These are phyloP conservation scores for Lotus japonicus DNA, from an alignment of 306 rosid species.

Conservation along the genomic window DNA sequence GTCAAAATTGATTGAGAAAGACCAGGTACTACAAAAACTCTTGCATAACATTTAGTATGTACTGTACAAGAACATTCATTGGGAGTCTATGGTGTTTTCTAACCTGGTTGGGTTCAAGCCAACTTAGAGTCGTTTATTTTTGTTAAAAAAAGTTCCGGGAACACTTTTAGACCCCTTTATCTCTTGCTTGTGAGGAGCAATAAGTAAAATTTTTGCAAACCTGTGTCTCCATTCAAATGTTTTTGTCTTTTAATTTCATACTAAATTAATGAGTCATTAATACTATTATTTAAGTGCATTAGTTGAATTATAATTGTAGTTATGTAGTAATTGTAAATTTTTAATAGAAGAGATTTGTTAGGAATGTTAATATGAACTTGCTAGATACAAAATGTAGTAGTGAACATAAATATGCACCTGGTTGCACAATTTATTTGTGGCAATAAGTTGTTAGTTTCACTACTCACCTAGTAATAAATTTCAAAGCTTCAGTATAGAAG, in stretches of 20 bases:
- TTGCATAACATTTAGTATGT: neutral
- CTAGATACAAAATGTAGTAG: no score
- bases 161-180: no score
- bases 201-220: neutral
- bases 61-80: neutral
- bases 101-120: no score
- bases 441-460: neutral
- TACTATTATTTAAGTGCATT: neutral
- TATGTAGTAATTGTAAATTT: neutral
- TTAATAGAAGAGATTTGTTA: neutral
- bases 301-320: neutral
- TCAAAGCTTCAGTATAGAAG: neutral
- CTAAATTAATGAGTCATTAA: neutral
- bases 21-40: constrained; percentile 56
- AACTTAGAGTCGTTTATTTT: no score
- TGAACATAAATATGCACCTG: neutral
- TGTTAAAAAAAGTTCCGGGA: no score
- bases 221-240: neutral
- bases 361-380: no score
- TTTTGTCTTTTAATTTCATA: neutral
- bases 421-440: neutral
- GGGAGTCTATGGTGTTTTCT: neutral
- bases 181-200: no score
- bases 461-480: neutral
- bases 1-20: constrained; percentile 71